These are phyloP conservation scores for Sclerotinia glacialis DNA, from an alignment of 2,329 filamentous ascomycete genomes.

Conservation along the genomic window DNA sequence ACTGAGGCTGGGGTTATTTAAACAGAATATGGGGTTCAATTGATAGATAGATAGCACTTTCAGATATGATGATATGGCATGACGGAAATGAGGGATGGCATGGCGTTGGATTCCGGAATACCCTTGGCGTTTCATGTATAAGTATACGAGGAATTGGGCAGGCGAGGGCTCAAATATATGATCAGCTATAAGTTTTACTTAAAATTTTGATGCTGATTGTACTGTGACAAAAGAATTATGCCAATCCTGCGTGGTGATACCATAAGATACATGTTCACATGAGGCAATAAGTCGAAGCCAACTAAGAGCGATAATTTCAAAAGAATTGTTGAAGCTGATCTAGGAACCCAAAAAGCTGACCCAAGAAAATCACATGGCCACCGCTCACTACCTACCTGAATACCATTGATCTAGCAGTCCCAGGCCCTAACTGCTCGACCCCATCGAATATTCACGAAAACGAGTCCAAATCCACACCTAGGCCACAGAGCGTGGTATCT, in stretches of 20 bases:
- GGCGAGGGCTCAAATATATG: not conserved
- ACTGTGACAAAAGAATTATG: not conserved
- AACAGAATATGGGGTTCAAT: not conserved
- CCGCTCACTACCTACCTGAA: not conserved
- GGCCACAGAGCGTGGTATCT: slow-evolving; percentile 35
- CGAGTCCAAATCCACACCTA: slow-evolving; percentile 26
- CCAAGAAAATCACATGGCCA: not conserved
- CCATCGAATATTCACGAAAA: slow-evolving; percentile 10
- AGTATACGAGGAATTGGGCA: not conserved
- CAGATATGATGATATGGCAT: slow-evolving; percentile 13
- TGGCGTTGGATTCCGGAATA: slow-evolving; percentile 23
- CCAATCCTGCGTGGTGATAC: not conserved
- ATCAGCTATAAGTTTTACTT: not conserved
- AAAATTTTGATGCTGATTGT: not conserved
- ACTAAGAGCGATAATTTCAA: not conserved
- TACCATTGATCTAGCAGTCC: not conserved
- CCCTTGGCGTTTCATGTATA: slow-evolving; percentile 21
- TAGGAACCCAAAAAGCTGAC: not conserved
- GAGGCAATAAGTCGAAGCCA: not conserved
- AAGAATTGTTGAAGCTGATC: not conserved
- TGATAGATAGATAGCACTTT: slow-evolving; percentile 4
- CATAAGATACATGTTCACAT: not conserved
- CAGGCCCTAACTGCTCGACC: not conserved
- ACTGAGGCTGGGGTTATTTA: slow-evolving; percentile 6
- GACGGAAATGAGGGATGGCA: slow-evolving; percentile 10